Percentiles rank a stretch among this genome's conserved stretches.
Evolutionary conservation across 164 flowering plant genomes (phyloP).

Genomic region (Taxillus chinensis): DNA sequence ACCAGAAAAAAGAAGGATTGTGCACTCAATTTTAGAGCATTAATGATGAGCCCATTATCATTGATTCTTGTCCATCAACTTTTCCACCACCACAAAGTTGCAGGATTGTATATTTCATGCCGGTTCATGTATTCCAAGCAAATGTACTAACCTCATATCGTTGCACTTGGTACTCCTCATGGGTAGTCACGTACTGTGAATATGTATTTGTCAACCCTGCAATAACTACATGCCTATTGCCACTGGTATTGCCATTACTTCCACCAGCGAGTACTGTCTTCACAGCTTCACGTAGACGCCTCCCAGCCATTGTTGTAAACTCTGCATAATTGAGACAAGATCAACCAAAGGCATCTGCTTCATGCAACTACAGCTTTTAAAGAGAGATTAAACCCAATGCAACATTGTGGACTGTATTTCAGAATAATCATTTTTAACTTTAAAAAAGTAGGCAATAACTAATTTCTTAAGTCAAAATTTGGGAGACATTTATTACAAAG

Average conservation of each 20-base stretch:
- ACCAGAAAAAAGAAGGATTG: background rate
- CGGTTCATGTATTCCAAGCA: too few species aligned
- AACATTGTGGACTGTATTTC: background rate
- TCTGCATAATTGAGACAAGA: constrained; percentile 27
- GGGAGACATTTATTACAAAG: too few species aligned
- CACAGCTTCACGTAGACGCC: constrained; percentile 96
- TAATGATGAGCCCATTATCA: too few species aligned
- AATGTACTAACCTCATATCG: constrained; percentile 68
- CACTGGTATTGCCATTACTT: constrained; percentile 28
- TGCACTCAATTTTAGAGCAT: too few species aligned
- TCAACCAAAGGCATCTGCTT: too few species aligned
- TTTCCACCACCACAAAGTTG: too few species aligned
- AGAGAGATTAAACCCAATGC: background rate
- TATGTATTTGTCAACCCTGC: constrained; percentile 91
- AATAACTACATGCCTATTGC: constrained; percentile 68
- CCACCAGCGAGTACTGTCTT: constrained; percentile 43
- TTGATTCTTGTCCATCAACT: too few species aligned
- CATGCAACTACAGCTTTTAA: background rate
- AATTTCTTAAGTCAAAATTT: too few species aligned
- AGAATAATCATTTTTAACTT: too few species aligned
- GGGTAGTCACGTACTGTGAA: constrained; percentile 90
- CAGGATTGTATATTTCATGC: too few species aligned
- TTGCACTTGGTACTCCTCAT: constrained; percentile 87
- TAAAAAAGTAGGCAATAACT: too few species aligned
- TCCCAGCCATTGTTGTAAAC: constrained; percentile 98